These are phyloP conservation scores for Saururus chinensis DNA, from an alignment of 164 flowering plant species.

Conservation along the genomic window DNA sequence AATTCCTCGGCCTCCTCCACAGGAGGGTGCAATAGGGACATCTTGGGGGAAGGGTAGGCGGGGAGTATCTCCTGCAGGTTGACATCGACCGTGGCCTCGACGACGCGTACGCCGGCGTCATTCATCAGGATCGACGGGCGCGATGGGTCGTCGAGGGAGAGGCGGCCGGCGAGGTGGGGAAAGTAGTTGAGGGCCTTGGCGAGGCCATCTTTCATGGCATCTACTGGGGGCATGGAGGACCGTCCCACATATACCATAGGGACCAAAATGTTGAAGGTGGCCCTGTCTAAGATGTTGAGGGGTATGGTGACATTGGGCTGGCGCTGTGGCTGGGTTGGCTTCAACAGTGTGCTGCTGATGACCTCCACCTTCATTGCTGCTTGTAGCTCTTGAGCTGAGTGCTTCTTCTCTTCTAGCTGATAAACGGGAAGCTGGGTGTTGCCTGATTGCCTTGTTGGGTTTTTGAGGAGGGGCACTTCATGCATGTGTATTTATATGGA, in stretches of 20 bases:
- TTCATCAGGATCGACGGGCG: constrained; percentile 5
- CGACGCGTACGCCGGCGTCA: constrained; percentile 9
- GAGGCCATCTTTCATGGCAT: constrained; percentile 6
- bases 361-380: constrained; percentile 5
- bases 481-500: too few relatives aligned
- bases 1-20: constrained; percentile 7
- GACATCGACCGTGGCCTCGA: constrained; percentile 4
- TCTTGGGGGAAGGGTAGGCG: constrained; percentile 1
- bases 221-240: constrained; percentile 7
- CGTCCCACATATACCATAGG: constrained; percentile 1
- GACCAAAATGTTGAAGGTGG: constrained; percentile 7
- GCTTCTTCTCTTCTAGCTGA: background rate
- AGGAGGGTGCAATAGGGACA: constrained; percentile 8
- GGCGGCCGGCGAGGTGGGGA: constrained; percentile 10
- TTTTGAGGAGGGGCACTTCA: too few relatives aligned
- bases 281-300: constrained; percentile 10
- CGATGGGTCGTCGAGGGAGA: background rate
- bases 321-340: constrained; percentile 4
- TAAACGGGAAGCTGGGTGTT: too few relatives aligned
- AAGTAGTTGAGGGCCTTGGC: constrained; percentile 4
- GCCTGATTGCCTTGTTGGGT: too few relatives aligned
- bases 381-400: background rate
- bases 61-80: constrained; percentile 5
- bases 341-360: constrained; percentile 3
- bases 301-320: constrained; percentile 1